These are phyloP conservation scores for Neurospora sp. DNA, from an alignment of 2,329 filamentous ascomycete species.

Conservation along the genomic window DNA sequence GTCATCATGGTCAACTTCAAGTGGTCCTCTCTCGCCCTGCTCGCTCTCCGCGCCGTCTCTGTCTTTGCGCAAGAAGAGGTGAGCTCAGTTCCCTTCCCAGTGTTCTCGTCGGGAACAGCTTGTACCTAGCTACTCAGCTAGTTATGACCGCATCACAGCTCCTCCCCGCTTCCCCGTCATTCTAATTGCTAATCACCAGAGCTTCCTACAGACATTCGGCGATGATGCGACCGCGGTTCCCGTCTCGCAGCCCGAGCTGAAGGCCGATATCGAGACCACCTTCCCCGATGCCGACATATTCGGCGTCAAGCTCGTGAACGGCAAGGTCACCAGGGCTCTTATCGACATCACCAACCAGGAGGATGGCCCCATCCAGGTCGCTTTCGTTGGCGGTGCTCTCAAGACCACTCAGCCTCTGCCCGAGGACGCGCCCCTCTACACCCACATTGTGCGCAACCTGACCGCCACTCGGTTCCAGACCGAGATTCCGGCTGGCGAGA, in stretches of 20 bases:
- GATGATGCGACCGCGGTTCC: slow-evolving; percentile 10
- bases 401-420: slow-evolving; percentile 44
- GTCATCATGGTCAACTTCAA: slow-evolving; percentile 62
- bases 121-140: background rate
- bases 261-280: slow-evolving; percentile 54
- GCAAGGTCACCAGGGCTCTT: slow-evolving; percentile 71
- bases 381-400: slow-evolving; percentile 68
- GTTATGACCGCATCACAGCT: background rate
- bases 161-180: background rate
- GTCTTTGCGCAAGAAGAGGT: slow-evolving; percentile 53
- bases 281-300: slow-evolving; percentile 72
- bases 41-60: slow-evolving; percentile 59
- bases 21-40: slow-evolving; percentile 59
- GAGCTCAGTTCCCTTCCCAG: slow-evolving; percentile 28
- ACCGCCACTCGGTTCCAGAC: slow-evolving; percentile 66
- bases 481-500: slow-evolving; percentile 64
- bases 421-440: slow-evolving; percentile 34
- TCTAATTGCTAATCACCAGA: background rate
- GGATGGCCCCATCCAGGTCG: slow-evolving; percentile 60
- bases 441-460: slow-evolving; percentile 70
- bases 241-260: slow-evolving; percentile 34
- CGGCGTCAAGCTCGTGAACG: slow-evolving; percentile 92
- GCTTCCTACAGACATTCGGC: slow-evolving; percentile 14
- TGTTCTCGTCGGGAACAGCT: background rate
- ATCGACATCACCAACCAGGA: slow-evolving; percentile 82